These are phyloP conservation scores for Corymbia maculata DNA, from an alignment of 345 rosid genomes.

Conservation along the genomic window DNA sequence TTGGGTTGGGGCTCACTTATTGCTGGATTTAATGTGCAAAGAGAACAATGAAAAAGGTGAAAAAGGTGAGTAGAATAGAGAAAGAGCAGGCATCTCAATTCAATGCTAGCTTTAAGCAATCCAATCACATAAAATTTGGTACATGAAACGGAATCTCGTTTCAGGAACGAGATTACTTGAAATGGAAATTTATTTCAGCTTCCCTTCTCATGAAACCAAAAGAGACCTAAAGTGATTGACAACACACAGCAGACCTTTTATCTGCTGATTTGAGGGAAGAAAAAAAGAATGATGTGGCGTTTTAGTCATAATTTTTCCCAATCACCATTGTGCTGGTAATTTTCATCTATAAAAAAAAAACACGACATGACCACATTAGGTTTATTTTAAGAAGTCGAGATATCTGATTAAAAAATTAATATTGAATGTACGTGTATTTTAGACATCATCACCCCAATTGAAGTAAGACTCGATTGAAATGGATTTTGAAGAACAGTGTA, in stretches of 20 bases:
- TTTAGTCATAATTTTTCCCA: background rate
- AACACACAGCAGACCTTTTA: background rate
- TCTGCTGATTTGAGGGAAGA: background rate
- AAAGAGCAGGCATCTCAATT: background rate
- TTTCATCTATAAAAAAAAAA: background rate
- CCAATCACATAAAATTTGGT: background rate
- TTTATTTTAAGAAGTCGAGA: fast-evolving
- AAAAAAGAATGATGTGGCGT: background rate
- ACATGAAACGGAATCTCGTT: background rate
- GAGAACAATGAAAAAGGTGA: background rate
- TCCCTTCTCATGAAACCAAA: background rate
- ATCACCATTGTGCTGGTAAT: background rate
- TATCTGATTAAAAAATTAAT: background rate
- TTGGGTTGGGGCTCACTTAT: background rate
- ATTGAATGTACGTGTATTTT: background rate
- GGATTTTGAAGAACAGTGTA: background rate
- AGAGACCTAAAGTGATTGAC: background rate
- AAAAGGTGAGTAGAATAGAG: background rate
- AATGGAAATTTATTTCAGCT: background rate
- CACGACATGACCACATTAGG: background rate
- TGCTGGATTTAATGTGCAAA: background rate
- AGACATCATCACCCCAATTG: background rate
- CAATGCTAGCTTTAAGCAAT: background rate
- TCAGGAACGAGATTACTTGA: background rate
- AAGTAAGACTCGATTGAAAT: background rate